These are phyloP conservation scores for Backusella westeae DNA, from an alignment of 192 early-diverging fungal genomes.

Conservation along the genomic window DNA sequence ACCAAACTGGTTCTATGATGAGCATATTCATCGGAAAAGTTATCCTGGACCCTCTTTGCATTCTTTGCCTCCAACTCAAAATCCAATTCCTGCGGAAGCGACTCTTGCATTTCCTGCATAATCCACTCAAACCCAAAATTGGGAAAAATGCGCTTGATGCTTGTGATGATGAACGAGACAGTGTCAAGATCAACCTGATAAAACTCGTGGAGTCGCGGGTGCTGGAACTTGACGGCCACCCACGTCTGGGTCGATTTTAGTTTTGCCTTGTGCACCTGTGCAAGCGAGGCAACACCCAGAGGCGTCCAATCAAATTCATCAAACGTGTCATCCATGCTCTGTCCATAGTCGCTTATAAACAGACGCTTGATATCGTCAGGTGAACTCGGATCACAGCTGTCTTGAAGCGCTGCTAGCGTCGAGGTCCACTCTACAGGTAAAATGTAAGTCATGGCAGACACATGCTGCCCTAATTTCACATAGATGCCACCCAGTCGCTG, in stretches of 20 bases:
- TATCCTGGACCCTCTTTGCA: conserved; percentile 53
- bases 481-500: conserved; percentile 81
- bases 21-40: conserved; percentile 53
- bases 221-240: conserved; percentile 95
- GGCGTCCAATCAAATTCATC: conserved; percentile 77
- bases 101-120: conserved; percentile 78
- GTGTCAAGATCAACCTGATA: conserved; percentile 72
- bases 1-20: conserved; percentile 44
- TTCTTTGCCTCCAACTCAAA: conserved; percentile 80
- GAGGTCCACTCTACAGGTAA: conserved; percentile 86
- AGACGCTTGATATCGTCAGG: conserved; percentile 67
- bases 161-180: conserved; percentile 54
- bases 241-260: conserved; percentile 59
- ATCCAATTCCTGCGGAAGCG: conserved; percentile 83
- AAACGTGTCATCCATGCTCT: conserved; percentile 67
- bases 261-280: conserved; percentile 85
- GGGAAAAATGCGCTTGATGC: conserved; percentile 70
- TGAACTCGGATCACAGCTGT: conserved; percentile 77
- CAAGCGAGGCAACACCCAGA: conserved; percentile 88
- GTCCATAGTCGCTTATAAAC: conserved; percentile 67
- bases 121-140: conserved; percentile 93
- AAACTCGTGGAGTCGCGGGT: conserved; percentile 71
- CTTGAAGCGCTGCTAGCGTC: conserved; percentile 81
- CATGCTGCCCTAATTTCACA: conserved; percentile 86
- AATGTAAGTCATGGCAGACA: conserved; percentile 77